Evolutionary conservation across 1,284 basidiomycete genomes (phyloP), one percentile per base, ranked within the genome.

Genomic region (Paramarasmius palmivorus): DNA sequence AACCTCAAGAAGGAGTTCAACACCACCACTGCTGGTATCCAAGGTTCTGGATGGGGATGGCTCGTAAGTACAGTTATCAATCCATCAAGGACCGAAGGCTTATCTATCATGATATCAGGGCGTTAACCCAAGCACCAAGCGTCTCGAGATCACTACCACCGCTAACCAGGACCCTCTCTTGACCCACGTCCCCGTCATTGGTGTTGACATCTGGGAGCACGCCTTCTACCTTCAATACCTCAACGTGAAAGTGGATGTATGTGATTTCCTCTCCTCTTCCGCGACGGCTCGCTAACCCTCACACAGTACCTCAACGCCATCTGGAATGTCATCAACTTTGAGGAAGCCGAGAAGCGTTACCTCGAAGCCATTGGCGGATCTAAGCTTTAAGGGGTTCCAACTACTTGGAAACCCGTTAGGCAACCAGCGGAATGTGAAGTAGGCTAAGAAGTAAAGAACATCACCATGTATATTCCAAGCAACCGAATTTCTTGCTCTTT

Each of bases 21-120:
- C 68, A 68, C 86, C 17, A 78, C 82, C 39, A 90, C 93, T 38
- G 81, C 84, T 47, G 88, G 74, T 42, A 92, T 95, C 61, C 93
- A 94, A 72, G 93, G 93, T 44, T 92, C 90, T 50, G 93, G 93
- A 54, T 95, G 93, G 93, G 92, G 89, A 57, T 95, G 93, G 93
- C 81, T 95, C 65, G 90, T 90, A 62, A 61, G 85, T 79, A 9
- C 19, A 44, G 36, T 35, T 45, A 36, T 52, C 38, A 37, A 32
- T 52, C 23, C 17, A 51, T 22, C 10, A 25, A 52, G 39, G 52
- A 41, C 46, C 46, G 12, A 6, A 32, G 12, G 29, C 29, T 32
- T 32, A 32, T 40, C 5, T 5, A 40, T 22, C n/a, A n/a, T 40
- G 38, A 40, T 6, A 7, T 9, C 7, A 90, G 87, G 89, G 86